Evolutionary conservation across 1,284 basidiomycete genomes (phyloP).

Genomic region (Rhodotorula sp.): DNA sequence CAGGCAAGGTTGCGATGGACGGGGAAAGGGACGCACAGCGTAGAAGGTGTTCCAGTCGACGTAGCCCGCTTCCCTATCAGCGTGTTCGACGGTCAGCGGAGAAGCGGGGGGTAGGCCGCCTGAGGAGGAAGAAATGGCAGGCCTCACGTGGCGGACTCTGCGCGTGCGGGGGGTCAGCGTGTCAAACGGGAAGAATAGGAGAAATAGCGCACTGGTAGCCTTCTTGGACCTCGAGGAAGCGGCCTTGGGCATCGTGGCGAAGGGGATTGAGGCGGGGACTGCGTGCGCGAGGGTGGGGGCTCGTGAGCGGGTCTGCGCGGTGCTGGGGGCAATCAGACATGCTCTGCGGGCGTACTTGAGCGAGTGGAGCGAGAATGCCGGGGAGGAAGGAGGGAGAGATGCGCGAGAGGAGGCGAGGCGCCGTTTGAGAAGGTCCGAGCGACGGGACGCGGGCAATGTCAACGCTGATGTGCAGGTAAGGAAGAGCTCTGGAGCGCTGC

Average conservation of each 20-base stretch:
- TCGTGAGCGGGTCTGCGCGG: not conserved
- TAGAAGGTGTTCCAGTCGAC: not conserved
- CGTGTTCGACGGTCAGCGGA: too few relatives aligned
- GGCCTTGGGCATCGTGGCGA: not conserved
- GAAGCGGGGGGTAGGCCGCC: too few relatives aligned
- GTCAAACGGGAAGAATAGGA: not conserved
- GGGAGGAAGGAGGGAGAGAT: not conserved
- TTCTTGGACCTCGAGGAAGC: not conserved
- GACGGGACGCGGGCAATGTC: not conserved
- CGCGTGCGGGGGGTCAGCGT: not conserved
- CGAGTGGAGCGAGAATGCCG: not conserved
- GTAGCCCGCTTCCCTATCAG: not conserved
- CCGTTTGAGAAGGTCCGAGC: not conserved
- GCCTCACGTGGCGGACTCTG: not conserved
- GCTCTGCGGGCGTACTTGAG: too few relatives aligned
- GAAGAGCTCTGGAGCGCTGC: too few relatives aligned
- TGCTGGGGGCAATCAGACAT: not conserved
- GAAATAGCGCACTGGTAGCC: not conserved
- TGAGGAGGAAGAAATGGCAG: too few relatives aligned
- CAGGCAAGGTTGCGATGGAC: too few relatives aligned
- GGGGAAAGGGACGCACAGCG: not conserved
- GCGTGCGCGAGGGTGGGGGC: too few relatives aligned
- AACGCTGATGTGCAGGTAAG: too few relatives aligned
- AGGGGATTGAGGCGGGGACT: too few relatives aligned
- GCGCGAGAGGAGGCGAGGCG: not conserved